phyloP scores from a whole-genome alignment of 2,329 filamentous ascomycete species.

The Trichoderma atroviride region DNA sequence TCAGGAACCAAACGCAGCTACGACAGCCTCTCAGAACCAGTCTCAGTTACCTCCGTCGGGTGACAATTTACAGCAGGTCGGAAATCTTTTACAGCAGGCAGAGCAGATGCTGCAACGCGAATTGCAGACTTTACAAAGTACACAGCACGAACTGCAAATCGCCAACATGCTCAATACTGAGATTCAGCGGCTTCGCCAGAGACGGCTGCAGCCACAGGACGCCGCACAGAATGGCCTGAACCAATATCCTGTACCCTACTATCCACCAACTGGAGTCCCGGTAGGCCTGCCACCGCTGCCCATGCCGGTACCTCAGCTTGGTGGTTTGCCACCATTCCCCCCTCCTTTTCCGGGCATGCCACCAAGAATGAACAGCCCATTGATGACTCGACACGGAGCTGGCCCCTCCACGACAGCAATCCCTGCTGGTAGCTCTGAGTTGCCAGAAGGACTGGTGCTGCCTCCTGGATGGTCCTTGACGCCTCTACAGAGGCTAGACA shows the following conservation, averaged over 20 bases:
- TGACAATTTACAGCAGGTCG: constrained; percentile 50
- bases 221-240: constrained; percentile 31
- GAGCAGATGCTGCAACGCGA: constrained; percentile 72
- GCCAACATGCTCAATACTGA: constrained; percentile 70
- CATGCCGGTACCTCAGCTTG: not conserved
- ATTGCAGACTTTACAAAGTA: constrained; percentile 62
- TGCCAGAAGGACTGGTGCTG: constrained; percentile 65
- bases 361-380: constrained; percentile 45
- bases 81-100: constrained; percentile 64
- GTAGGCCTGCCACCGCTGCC: constrained; percentile 21
- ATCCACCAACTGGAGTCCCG: constrained; percentile 21
- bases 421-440: constrained; percentile 61
- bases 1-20: constrained; percentile 30
- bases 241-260: constrained; percentile 24
- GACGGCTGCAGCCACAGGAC: constrained; percentile 46
- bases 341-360: constrained; percentile 34
- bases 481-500: constrained; percentile 60
- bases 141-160: constrained; percentile 68
- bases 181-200: constrained; percentile 63
- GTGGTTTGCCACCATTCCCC: constrained; percentile 27
- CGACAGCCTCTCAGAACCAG: constrained; percentile 30
- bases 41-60: constrained; percentile 30
- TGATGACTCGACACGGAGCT: constrained; percentile 53
- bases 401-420: constrained; percentile 53
- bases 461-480: constrained; percentile 67